Percentiles rank a stretch among this genome's conserved stretches.
These are phyloP conservation scores for Penicillium cinerascens DNA, from an alignment of 495 filamentous ascomycete species.

Conservation along the genomic window DNA sequence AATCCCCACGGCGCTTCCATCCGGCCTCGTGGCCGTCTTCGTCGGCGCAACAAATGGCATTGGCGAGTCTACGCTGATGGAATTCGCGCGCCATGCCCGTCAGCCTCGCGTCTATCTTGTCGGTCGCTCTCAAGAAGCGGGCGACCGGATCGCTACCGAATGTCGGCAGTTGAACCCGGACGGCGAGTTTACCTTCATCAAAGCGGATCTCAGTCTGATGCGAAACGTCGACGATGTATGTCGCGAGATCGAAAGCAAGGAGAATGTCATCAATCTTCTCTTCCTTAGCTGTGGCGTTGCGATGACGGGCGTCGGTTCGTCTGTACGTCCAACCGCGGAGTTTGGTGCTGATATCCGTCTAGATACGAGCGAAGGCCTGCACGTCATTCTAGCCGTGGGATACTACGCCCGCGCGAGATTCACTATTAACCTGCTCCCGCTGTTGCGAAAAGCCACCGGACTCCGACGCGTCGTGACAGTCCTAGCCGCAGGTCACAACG, in stretches of 20 bases:
- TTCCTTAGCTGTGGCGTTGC: slow-evolving; percentile 38
- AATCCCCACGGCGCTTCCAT: slow-evolving; percentile 35
- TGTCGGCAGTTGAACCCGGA: slow-evolving; percentile 24
- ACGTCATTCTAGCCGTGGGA: slow-evolving; percentile 48
- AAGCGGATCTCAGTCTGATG: slow-evolving; percentile 56
- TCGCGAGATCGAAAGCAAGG: slow-evolving; percentile 49
- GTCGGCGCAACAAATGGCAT: slow-evolving; percentile 63
- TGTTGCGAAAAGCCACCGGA: slow-evolving; percentile 40
- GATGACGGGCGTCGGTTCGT: slow-evolving; percentile 11
- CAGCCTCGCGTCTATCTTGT: slow-evolving; percentile 42
- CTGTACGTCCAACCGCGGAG: not conserved
- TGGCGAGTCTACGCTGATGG: slow-evolving; percentile 52
- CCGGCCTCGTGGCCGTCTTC: slow-evolving; percentile 51
- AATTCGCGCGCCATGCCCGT: slow-evolving; percentile 47
- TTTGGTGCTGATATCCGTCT: not conserved
- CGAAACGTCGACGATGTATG: slow-evolving; percentile 59
- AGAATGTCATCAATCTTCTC: slow-evolving; percentile 58
- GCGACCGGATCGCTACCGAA: slow-evolving; percentile 43
- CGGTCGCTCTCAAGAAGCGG: slow-evolving; percentile 48
- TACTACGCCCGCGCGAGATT: slow-evolving; percentile 66
- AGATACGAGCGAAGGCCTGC: slow-evolving; percentile 59
- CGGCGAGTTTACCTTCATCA: slow-evolving; percentile 50
- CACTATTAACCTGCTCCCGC: slow-evolving; percentile 59
- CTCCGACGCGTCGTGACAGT: slow-evolving; percentile 60
- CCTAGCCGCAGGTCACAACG: slow-evolving; percentile 52